These are phyloP conservation scores for Phytophthora podocarpi DNA, from an alignment of 352 stramenopile genomes.

Conservation along the genomic window DNA sequence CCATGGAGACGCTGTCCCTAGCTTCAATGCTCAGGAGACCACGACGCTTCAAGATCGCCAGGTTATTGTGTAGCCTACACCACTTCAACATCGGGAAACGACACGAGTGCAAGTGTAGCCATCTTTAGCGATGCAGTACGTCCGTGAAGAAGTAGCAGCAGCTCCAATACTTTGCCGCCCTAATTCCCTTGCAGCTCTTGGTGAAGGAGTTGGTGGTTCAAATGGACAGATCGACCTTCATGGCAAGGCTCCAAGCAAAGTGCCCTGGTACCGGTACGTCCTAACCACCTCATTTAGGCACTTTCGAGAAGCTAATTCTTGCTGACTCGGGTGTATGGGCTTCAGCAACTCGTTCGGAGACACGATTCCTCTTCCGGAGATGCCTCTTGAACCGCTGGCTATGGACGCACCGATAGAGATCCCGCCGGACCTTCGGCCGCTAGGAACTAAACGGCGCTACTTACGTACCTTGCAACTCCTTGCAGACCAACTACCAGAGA, in stretches of 20 bases:
- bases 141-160: background rate
- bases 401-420: slow-evolving; percentile 66
- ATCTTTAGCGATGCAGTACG: slow-evolving; percentile 24
- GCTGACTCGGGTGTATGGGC: too few relatives aligned
- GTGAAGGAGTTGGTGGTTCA: slow-evolving; percentile 5
- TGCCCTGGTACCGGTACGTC: slow-evolving; percentile 72
- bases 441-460: slow-evolving; percentile 52
- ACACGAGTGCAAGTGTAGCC: slow-evolving; percentile 24
- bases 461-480: slow-evolving; percentile 71
- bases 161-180: slow-evolving; percentile 2
- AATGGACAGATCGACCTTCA: background rate
- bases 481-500: slow-evolving; percentile 18
- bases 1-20: too few relatives aligned
- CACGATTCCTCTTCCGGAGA: slow-evolving; percentile 33
- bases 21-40: background rate
- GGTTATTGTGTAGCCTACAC: slow-evolving; percentile 19
- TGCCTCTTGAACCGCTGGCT: slow-evolving; percentile 44
- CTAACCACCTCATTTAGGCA: too few relatives aligned
- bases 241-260: slow-evolving; percentile 34
- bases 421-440: slow-evolving; percentile 53
- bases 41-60: slow-evolving; percentile 50
- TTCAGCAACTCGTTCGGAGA: slow-evolving; percentile 75
- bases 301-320: too few relatives aligned
- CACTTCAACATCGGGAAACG: slow-evolving; percentile 29
- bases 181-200: slow-evolving; percentile 11